phyloP scores from a whole-genome alignment of 1,284 basidiomycete genomes.

The Sporisorium sorghi region DNA sequence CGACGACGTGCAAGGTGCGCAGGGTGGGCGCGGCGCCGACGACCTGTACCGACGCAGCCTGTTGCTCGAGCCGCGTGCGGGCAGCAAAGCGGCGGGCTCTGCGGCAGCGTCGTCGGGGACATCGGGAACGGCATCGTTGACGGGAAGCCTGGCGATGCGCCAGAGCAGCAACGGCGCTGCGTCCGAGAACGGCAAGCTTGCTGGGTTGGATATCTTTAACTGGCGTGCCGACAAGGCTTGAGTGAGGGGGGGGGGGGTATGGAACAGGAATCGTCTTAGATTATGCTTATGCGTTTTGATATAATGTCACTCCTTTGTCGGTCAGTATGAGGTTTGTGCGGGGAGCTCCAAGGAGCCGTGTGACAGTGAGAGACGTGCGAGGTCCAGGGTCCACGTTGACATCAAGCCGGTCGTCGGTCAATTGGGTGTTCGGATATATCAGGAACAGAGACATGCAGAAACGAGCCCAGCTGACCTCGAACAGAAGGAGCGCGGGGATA shows the following conservation, averaged over 20 bases:
- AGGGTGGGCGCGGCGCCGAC: conserved; percentile 56
- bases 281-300: neutral
- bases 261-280: neutral
- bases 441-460: neutral
- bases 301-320: neutral
- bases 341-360: no score
- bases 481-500: neutral
- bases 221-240: conserved; percentile 53
- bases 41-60: conserved; percentile 66
- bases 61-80: conserved; percentile 64
- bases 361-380: no score
- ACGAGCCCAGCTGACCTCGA: neutral
- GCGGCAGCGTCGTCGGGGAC: neutral
- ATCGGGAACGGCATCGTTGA: conserved; percentile 20
- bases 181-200: conserved; percentile 32
- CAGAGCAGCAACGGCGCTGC: conserved; percentile 21
- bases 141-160: conserved; percentile 46
- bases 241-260: neutral
- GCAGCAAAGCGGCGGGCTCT: conserved; percentile 13
- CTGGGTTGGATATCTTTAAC: conserved; percentile 61
- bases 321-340: no score
- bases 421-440: neutral
- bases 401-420: no score
- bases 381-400: no score
- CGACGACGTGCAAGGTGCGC: conserved; percentile 45